phyloP scores from a whole-genome alignment of 2,329 filamentous ascomycete genomes.

The Simplicillium sp. region DNA sequence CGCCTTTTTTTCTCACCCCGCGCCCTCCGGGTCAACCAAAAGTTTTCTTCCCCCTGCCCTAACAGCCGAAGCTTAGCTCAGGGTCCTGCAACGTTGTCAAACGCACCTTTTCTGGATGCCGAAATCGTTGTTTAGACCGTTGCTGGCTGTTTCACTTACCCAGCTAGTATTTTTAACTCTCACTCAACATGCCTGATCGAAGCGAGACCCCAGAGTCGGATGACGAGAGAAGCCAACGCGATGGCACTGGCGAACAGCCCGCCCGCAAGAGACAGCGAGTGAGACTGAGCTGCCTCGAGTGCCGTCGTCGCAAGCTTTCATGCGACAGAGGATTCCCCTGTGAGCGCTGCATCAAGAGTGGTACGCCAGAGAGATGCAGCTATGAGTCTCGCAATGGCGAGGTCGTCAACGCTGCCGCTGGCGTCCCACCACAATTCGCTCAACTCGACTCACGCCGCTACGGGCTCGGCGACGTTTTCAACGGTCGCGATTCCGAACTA shows the following conservation, averaged over 20 bases:
- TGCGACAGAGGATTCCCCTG: constrained; percentile 54
- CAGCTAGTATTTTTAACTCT: too few species aligned
- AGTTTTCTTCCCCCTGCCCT: too few species aligned
- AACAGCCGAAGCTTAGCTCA: too few species aligned
- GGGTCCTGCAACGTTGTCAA: too few species aligned
- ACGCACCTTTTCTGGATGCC: too few species aligned
- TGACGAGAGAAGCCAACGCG: constrained; percentile 12
- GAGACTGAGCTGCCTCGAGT: constrained; percentile 50
- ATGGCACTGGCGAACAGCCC: constrained; percentile 22
- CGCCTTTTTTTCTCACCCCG: too few species aligned
- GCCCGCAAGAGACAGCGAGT: constrained; percentile 50
- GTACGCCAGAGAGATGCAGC: constrained; percentile 49
- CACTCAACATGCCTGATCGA: constrained; percentile 19
- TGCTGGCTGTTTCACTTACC: too few species aligned
- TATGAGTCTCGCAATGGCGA: constrained; percentile 48
- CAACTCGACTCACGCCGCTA: constrained; percentile 29
- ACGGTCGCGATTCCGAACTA: constrained; percentile 24
- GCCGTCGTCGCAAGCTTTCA: constrained; percentile 50
- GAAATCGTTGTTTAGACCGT: too few species aligned
- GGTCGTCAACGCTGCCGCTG: constrained; percentile 36
- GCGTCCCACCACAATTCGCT: constrained; percentile 31
- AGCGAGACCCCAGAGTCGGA: constrained; percentile 30
- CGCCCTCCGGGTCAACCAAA: too few species aligned
- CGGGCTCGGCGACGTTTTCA: constrained; percentile 17
- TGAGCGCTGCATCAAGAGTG: constrained; percentile 53